Evolutionary conservation across 2,329 filamentous ascomycete genomes (phyloP), one percentile per base, ranked within the genome.

Genomic region (Aureobasidium zeae): DNA sequence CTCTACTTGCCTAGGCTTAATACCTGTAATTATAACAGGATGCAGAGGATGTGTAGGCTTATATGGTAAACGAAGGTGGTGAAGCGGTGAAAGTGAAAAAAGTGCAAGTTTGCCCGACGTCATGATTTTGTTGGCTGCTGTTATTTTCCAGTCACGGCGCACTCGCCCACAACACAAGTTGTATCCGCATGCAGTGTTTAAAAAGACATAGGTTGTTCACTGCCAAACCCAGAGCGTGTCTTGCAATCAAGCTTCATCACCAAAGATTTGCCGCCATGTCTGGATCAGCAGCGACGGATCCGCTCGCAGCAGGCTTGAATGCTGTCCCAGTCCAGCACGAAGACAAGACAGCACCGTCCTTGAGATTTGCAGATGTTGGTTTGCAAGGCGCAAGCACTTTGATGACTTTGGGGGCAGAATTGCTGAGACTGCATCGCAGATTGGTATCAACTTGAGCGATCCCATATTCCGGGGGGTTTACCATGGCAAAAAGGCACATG

Each of bases 361-460:
- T 47, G 20, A 47, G 52, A 48, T 69, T 67, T 48, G 60, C 65
- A 44, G 66, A 69, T 63, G 65, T 69, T 53, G 55, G 65, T 65
- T 47, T 51, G 53, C 59, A 31, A n/a, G 37, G 45, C 46, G 25
- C 37, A 39, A 34, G 34, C 37, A 34, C n/a, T n/a, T n/a, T 33
- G n/a, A n/a, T 22, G 22, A 21, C n/a, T 37, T 21, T 31, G 19
- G 19, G 11, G 19, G 5, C 28, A 16, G 11, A 6, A n/a, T 10
- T 37, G 34, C 33, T 34, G 26, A 21, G 22, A 29, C n/a, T n/a
- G n/a, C 33, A 25, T 44, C 56, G 10, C 53, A 82, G 76, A 76
- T 98, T 57, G 91, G 89, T 46, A 95, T 98, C 71, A 98, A 98
- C 63, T 75, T 98, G 44, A 84, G 88, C 42, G 91, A 98, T 58